Base-by-base conservation (phyloP, 768 basidiomycete genomes). In the Naganishia randhawae region DNA sequence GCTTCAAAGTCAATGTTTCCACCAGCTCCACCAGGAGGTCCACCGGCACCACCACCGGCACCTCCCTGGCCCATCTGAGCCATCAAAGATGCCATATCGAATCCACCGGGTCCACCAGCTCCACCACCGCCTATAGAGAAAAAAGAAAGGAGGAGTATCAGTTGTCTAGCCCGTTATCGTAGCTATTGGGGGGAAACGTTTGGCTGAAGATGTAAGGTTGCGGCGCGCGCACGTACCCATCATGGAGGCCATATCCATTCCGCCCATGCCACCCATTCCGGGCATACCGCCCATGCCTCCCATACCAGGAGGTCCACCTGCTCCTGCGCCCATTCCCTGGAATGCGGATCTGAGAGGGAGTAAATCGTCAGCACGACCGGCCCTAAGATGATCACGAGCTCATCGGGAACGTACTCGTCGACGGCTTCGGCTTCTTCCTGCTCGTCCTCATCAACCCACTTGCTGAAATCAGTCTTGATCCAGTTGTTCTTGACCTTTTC, bases 391-490 rank as follows among this genome's bases (percentile, higher is more conserved):
- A 8, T 63, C 53, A 25, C 6, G 17, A 1, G 10, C 14, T 25
- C 37, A 11, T 22, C 51, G n/a, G 3, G 11, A 19, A 74, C 75
- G 75, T 69, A 78, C 75, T 78, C 76, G 50, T 76, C 77, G 50
- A 69, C 50, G 8, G 52, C 76, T 1, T 79, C 72, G 27, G 81
- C 84, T 61, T 84, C 89, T 45, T 90, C 89, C 81, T 97, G 95
- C 78, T 98, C 94, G 77, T 97, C 95, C 82, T 97, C 94, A 76
- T 97, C 94, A 48, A 89, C 89, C 93, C 93, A 97, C 82, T 90
- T 95, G 72, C 83, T 83, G 79, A 97, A 97, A 80, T 97, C 91
- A 51, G 92, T 96, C 85, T 96, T 97, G 80, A 97, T 82, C 81
- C 86, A 94, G 67, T 87, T 83, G 61, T 84, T 86, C 81, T 85